Evolutionary conservation across 805 yeast species (phyloP).

Genomic region (Yarrowia hollandica): DNA sequence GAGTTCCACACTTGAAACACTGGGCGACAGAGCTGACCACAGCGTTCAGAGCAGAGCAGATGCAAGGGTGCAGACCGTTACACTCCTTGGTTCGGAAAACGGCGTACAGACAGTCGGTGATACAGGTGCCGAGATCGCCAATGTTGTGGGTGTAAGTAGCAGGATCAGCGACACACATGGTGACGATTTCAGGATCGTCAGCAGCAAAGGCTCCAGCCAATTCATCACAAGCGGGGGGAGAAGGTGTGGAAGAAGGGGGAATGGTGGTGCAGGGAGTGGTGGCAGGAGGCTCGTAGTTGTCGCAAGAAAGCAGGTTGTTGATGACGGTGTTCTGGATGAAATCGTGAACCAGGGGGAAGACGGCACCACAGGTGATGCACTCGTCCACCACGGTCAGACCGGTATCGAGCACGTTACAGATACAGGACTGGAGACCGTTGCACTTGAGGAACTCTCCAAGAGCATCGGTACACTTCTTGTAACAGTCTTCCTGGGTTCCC

Average conservation of each 20-base stretch:
- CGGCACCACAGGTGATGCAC: slow-evolving; percentile 24
- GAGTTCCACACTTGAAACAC: slow-evolving; percentile 17
- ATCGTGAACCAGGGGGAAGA: slow-evolving; percentile 6
- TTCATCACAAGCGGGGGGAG: slow-evolving; percentile 27
- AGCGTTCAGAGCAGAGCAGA: slow-evolving; percentile 14
- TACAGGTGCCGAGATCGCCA: slow-evolving; percentile 10
- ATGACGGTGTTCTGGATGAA: slow-evolving; percentile 5
- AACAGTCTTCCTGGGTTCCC: slow-evolving; percentile 17
- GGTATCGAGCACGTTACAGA: neutral
- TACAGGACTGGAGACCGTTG: neutral
- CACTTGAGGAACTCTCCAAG: neutral
- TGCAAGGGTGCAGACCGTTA: slow-evolving; percentile 9
- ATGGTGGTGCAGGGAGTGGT: neutral
- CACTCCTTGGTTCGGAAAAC: slow-evolving; percentile 5
- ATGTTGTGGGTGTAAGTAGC: slow-evolving; percentile 20
- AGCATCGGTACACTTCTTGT: slow-evolving; percentile 15
- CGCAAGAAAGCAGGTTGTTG: slow-evolving; percentile 2
- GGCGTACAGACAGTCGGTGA: slow-evolving; percentile 10
- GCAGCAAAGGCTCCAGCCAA: slow-evolving; percentile 37
- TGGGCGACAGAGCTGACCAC: neutral
- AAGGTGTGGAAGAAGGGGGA: too few species aligned
- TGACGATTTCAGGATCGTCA: slow-evolving; percentile 32
- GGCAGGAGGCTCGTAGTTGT: slow-evolving; percentile 15
- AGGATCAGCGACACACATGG: slow-evolving; percentile 24
- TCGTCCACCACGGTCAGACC: neutral